Percentiles rank a stretch among this genome's conserved stretches.
phyloP scores from a whole-genome alignment of 2,329 filamentous ascomycete genomes.

The Periglandula ipomoeae region DNA sequence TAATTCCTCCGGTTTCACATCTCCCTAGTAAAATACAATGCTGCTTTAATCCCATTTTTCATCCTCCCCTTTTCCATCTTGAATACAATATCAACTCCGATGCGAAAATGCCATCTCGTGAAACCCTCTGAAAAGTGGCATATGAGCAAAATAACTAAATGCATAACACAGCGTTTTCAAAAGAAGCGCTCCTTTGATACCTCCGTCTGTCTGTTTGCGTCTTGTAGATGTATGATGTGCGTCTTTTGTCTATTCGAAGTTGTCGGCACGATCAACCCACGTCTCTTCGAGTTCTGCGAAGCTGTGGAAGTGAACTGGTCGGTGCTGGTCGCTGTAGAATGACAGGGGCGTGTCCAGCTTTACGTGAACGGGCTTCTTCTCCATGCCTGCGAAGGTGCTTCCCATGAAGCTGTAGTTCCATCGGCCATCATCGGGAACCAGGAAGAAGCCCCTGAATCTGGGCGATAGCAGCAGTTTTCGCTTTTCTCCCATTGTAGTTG shows the following conservation, averaged over 20 bases:
- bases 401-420: slow-evolving; percentile 99
- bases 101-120: background rate
- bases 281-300: slow-evolving; percentile 97
- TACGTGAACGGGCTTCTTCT: slow-evolving; percentile 86
- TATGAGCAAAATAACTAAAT: no score
- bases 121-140: no score
- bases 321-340: slow-evolving; percentile 89
- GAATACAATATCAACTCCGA: background rate
- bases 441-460: slow-evolving; percentile 89
- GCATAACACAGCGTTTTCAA: no score
- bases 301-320: slow-evolving; percentile 91
- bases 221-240: no score
- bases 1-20: background rate
- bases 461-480: slow-evolving; percentile 89
- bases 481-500: slow-evolving; percentile 86
- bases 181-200: no score
- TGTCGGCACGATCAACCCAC: slow-evolving; percentile 87
- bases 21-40: background rate
- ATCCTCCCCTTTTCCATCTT: background rate
- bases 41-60: background rate
- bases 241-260: slow-evolving; percentile 61
- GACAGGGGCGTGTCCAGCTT: slow-evolving; percentile 85
- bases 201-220: no score
- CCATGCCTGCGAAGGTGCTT: slow-evolving; percentile 72
- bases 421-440: slow-evolving; percentile 78